Base-by-base conservation (phyloP, 192 early-diverging fungal genomes). In the Rhizophagus clarus region DNA sequence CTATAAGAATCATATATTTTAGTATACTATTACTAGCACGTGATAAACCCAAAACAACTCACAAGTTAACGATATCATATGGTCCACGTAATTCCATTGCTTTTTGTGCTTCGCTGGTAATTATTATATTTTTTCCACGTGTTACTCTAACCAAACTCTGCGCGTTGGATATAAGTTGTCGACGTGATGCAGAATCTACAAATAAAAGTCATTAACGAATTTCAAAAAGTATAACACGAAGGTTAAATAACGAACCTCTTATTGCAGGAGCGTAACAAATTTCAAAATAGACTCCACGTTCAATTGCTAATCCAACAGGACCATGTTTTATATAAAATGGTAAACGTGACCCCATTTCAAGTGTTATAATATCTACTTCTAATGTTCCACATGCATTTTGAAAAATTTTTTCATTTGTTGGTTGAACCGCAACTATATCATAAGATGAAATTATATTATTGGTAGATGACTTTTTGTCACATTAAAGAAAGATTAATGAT, bases 41-140 rank as follows among this genome's bases (percentile, higher is more conserved):
- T 40, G 1, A 82, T 71, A 24, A 51, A 29, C 9, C 2, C 62
- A 29, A 8, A 10, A 37, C 6, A 5, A 42, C 89, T 87, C 84
- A 95, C 91, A 97, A 85, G 77, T 95, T 95, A 26, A 93, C 87
- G 31, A 97, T 86, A 80, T 97, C 96, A 72, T 91, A 89, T 9
- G 93, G 91, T 56, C 94, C 89, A 31, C 92, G 86, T 49, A 95
- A 80, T 51, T 96, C 92, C 74, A 97, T 84, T 31, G 89, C 92
- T 34, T 81, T 86, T 80, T 87, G 79, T 0, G 95, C 94, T 67
- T 88, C 93, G 72, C 92, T 91, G 5, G 90, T 85, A 45, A 96
- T 68, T 22, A 97, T 91, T 5, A 97, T 81, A 81, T 96, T 93
- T 69, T 93, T 93, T 26, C 94, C 95, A 49, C 90, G 88, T 0